Evolutionary conservation across 495 filamentous ascomycete species (phyloP), one percentile per base, ranked within the genome.

Genomic region (Hypoxylon intermedium): DNA sequence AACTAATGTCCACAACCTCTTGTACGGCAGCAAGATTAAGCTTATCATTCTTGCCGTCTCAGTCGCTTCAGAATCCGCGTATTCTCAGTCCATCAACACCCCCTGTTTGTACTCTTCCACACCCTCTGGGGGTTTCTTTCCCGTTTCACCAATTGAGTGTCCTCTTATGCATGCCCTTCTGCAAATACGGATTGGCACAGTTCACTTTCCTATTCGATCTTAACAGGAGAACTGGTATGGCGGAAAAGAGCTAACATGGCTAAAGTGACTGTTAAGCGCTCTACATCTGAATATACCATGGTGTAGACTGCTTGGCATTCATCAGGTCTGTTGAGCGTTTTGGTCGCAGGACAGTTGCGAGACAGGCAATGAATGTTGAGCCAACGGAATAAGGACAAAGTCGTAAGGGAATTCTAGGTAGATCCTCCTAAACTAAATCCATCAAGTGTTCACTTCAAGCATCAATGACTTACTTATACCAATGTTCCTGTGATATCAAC

Each of bases 101-200:
- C 31, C 5, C 13, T 12, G 9, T 13, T 13, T 37, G n/a, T 18
- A 9, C 37, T 40, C 2, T 34, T 46, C 18, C 9, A 15, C 24
- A 12, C 13, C 13, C 24, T 1, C 34, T 2, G 9, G 24, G 21
- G 21, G 20, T 55, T 57, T 56, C 34, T 12, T 41, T 47, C 45
- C 52, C 41, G 21, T 56, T 63, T 36, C 11, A 41, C 9, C 24
- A n/a, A 58, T 47, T 38, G 46, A 51, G 9, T 46, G n/a, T 28
- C 12, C n/a, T 36, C 21, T 6, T 6, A n/a, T 11, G 34, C 20
- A 11, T 34, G 5, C 41, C 18, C 45, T 15, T 18, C 13, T n/a
- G 24, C 41, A 37, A 20, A 16, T 21, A 42, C 24, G 38, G 19
- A 24, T n/a, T 6, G 24, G 15, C 3, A 23, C 9, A 26, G 28